Evolutionary conservation across 805 yeast species (phyloP).

Genomic region (Wickerhamomyces mucosus): DNA sequence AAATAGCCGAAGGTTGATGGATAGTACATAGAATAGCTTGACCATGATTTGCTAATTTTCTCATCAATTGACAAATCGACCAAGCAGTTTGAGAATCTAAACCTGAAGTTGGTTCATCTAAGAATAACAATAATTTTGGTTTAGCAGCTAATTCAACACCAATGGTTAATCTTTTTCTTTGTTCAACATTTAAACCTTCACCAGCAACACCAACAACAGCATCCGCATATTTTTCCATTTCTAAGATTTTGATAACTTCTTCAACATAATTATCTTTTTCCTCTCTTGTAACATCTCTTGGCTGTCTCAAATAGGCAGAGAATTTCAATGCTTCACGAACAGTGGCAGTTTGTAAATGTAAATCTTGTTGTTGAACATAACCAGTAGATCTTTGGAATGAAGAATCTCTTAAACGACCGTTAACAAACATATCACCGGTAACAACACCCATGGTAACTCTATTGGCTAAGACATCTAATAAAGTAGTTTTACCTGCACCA

Average conservation of each 20-base stretch:
- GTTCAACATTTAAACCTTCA: constrained; percentile 57
- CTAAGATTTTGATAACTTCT: constrained; percentile 50
- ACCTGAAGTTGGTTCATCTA: constrained; percentile 66
- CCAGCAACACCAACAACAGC: constrained; percentile 71
- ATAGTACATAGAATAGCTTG: constrained; percentile 67
- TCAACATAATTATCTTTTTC: constrained; percentile 64
- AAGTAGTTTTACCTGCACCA: constrained; percentile 77
- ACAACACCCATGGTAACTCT: constrained; percentile 65
- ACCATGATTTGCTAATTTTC: constrained; percentile 48
- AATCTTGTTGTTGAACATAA: constrained; percentile 71
- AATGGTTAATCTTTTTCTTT: constrained; percentile 55
- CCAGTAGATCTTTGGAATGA: constrained; percentile 49
- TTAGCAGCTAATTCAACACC: constrained; percentile 62
- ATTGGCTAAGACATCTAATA: constrained; percentile 61
- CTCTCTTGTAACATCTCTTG: constrained; percentile 34
- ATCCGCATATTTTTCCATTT: constrained; percentile 56
- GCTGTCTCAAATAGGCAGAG: constrained; percentile 62
- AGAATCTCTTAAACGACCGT: constrained; percentile 49
- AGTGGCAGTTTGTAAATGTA: constrained; percentile 55
- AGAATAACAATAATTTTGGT: constrained; percentile 48
- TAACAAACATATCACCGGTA: constrained; percentile 57
- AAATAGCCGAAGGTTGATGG: constrained; percentile 78
- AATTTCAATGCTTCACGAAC: constrained; percentile 66
- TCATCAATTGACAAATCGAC: constrained; percentile 53
- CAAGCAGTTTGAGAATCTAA: constrained; percentile 62